These are phyloP conservation scores for Penicillium cinerascens DNA, from an alignment of 495 filamentous ascomycete genomes.

Conservation along the genomic window DNA sequence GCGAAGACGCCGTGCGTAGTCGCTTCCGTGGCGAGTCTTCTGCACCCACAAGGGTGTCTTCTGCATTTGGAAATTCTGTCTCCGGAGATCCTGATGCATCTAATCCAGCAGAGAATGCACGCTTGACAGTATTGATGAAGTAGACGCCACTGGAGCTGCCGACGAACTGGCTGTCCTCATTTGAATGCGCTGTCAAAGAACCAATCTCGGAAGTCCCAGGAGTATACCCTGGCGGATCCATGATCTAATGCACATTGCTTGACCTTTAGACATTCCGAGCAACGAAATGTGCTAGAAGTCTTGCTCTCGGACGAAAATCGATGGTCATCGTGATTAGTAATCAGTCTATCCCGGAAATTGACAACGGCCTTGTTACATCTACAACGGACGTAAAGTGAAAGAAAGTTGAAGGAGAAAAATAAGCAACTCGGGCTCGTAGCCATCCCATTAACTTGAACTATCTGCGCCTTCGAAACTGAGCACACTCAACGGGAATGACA, in stretches of 20 bases:
- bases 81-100: conserved; percentile 17
- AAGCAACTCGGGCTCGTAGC: background rate
- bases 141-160: conserved; percentile 43
- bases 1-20: conserved; percentile 13
- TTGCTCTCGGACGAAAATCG: background rate
- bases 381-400: background rate
- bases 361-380: background rate
- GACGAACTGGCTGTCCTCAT: conserved; percentile 42
- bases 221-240: conserved; percentile 32
- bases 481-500: background rate
- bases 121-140: conserved; percentile 43
- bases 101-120: conserved; percentile 32
- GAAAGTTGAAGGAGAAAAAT: too few species aligned
- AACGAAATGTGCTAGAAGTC: background rate
- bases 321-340: background rate
- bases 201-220: conserved; percentile 35
- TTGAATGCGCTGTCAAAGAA: conserved; percentile 39
- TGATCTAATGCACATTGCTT: conserved; percentile 21
- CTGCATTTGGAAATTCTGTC: conserved; percentile 35
- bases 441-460: conserved; percentile 9
- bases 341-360: background rate
- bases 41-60: conserved; percentile 37
- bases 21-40: conserved; percentile 25
- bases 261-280: background rate
- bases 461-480: conserved; percentile 2